Conservation (phyloP, 2,329 filamentous ascomycete species). For the Clonostachys byssicola region DNA sequence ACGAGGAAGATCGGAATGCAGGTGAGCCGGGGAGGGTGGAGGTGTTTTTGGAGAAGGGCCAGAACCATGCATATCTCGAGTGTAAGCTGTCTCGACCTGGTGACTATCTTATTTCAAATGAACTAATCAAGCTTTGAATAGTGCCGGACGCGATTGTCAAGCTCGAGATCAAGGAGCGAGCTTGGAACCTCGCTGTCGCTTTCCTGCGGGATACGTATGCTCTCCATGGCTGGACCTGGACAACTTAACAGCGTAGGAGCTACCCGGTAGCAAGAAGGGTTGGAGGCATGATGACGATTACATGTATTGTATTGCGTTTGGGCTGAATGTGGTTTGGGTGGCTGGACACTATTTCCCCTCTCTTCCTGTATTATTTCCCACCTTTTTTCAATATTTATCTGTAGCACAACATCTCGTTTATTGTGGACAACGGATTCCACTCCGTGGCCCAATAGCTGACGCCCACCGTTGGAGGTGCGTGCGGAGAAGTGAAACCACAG, state of each 20-base stretch:
- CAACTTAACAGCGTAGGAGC: no score
- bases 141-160: slow-evolving; percentile 1
- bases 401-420: no score
- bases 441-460: no score
- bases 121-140: not conserved
- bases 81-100: not conserved
- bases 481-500: no score
- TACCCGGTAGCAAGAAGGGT: no score
- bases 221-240: not conserved
- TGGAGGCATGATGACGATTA: no score
- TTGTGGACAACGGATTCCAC: no score
- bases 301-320: no score
- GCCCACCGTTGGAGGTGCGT: not conserved
- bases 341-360: no score
- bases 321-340: no score
- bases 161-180: not conserved
- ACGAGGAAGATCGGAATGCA: slow-evolving; percentile 9
- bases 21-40: not conserved
- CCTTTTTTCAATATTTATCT: no score
- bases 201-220: not conserved
- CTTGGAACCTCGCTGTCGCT: not conserved
- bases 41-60: not conserved
- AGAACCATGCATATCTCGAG: slow-evolving; percentile 5
- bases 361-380: no score
- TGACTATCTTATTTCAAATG: not conserved